Evolutionary conservation across 768 basidiomycete species (phyloP).

Genomic region (Boletus pseudo-olivaceus): DNA sequence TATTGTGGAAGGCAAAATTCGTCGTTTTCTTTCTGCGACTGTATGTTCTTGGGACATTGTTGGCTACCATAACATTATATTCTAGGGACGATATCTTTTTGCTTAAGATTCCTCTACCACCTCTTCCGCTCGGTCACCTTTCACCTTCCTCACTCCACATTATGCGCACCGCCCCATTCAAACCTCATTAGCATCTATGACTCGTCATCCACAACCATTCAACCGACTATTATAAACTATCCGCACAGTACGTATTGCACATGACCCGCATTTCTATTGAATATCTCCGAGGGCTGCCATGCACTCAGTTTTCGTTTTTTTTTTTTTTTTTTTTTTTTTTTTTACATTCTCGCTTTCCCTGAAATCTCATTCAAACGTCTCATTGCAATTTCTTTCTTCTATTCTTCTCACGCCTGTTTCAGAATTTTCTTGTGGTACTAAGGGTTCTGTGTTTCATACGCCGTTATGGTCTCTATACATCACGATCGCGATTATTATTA

Average conservation of each 20-base stretch:
- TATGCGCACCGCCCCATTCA: constrained; percentile 3
- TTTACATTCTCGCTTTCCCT: neutral
- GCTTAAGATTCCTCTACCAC: constrained; percentile 18
- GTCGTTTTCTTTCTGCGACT: constrained; percentile 16
- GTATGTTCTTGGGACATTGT: constrained; percentile 37
- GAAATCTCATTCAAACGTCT: neutral
- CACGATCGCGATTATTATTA: constrained; percentile 22
- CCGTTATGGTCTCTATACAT: constrained; percentile 9
- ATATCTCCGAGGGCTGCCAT: constrained; percentile 12
- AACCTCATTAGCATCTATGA: constrained; percentile 27
- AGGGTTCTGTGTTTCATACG: constrained; percentile 13
- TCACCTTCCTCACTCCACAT: neutral
- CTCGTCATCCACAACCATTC: constrained; percentile 14
- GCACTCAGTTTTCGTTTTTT: neutral
- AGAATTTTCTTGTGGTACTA: constrained; percentile 16
- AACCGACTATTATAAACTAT: constrained; percentile 22
- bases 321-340: neutral
- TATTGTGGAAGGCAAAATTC: constrained; percentile 11
- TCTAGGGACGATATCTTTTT: constrained; percentile 31
- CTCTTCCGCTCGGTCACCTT: constrained; percentile 16
- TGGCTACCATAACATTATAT: constrained; percentile 35
- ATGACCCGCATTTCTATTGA: constrained; percentile 29
- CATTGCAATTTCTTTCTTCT: constrained; percentile 2
- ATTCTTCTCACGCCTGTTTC: neutral
- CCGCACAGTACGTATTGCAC: constrained; percentile 28